Evolutionary conservation across 2,329 filamentous ascomycete species (phyloP), one percentile per base, ranked within the genome.

Genomic region (Cladophialophora immunda): DNA sequence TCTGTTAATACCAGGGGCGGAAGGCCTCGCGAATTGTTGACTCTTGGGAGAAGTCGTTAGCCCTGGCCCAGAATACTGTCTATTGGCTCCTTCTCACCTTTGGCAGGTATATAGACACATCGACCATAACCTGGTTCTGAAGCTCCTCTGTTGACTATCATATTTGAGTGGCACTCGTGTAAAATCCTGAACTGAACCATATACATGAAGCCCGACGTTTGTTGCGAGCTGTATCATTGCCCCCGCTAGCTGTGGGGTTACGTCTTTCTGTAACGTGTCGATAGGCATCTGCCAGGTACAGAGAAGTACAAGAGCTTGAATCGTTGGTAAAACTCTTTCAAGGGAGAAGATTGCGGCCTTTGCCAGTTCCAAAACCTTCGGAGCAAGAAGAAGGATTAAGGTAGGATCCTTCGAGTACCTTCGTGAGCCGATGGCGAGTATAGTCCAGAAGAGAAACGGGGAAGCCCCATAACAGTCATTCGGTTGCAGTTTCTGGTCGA

Each of bases 361-460:
- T 15, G 64, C 59, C 47, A 66, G 27, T 2, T 69, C 60, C 29
- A 61, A 30, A 6, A 69, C 41, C 50, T 64, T 65, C 8, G 64
- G 64, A 27, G 80, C 74, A 15, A 83, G 75, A 72, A 74, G 86
- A 60, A 83, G 83, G 41, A 90, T 79, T 32, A 90, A 77, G 17
- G 78, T 80, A 0, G 83, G 78, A 68, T 88, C 85, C 17, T 78
- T 75, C 29, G 82, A 81, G 68, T 85, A 89, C 55, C 87, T 84
- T 50, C 88, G 83, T 36, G 87, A 84, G n/a, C 87, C 87, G 45
- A 89, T 83, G 38, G 85, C 84, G 55, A 90, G 81, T 57, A 90
- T 86, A 29, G 86, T 86, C 88, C 88, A 90, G 75, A 89, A 89
- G 7, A 90, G 81, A 5, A 90, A 78, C 15, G 85, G 85, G 52